These are phyloP conservation scores for Albizia julibrissin DNA, from an alignment of 306 rosid species.

Conservation along the genomic window DNA sequence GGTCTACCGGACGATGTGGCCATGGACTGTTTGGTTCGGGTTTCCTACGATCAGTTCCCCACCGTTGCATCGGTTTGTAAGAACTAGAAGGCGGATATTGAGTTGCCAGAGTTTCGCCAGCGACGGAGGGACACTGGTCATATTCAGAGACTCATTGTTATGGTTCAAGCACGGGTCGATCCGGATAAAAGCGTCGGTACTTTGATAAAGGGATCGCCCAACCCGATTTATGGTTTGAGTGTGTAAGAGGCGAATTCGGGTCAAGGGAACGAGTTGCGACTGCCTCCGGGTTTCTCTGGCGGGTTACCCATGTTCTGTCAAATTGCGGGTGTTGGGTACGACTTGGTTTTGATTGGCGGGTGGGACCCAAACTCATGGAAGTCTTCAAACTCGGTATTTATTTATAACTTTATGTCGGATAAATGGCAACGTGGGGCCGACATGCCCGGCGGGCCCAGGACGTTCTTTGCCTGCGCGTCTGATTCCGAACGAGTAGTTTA, in stretches of 20 bases:
- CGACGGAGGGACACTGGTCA: slow-evolving; percentile 39
- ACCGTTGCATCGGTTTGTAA: slow-evolving; percentile 48
- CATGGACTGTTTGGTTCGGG: slow-evolving; percentile 56
- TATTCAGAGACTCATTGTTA: slow-evolving; percentile 48
- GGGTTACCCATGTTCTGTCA: slow-evolving; percentile 78
- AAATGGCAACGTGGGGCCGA: slow-evolving; percentile 68
- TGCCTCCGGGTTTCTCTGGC: too few species aligned
- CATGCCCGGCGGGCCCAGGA: slow-evolving; percentile 69
- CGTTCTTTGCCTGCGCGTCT: slow-evolving; percentile 58
- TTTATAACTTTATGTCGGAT: slow-evolving; percentile 50
- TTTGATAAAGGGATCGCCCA: too few species aligned
- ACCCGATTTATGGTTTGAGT: too few species aligned
- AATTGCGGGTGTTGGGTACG: slow-evolving; percentile 52
- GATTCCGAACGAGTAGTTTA: slow-evolving; percentile 46
- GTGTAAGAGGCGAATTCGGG: too few species aligned
- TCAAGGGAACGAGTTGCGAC: too few species aligned
- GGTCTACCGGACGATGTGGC: slow-evolving; percentile 75
- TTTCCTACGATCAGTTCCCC: slow-evolving; percentile 45
- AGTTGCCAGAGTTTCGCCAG: slow-evolving; percentile 59
- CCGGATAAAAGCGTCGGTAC: too few species aligned
- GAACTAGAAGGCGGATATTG: slow-evolving; percentile 58
- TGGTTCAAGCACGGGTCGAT: slow-evolving; percentile 54
- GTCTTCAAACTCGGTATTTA: slow-evolving; percentile 54
- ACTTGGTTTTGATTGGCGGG: slow-evolving; percentile 70
- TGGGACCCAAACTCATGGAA: slow-evolving; percentile 72